Base-by-base conservation (phyloP, 352 stramenopile species). In the Globisporangium paddicum region DNA sequence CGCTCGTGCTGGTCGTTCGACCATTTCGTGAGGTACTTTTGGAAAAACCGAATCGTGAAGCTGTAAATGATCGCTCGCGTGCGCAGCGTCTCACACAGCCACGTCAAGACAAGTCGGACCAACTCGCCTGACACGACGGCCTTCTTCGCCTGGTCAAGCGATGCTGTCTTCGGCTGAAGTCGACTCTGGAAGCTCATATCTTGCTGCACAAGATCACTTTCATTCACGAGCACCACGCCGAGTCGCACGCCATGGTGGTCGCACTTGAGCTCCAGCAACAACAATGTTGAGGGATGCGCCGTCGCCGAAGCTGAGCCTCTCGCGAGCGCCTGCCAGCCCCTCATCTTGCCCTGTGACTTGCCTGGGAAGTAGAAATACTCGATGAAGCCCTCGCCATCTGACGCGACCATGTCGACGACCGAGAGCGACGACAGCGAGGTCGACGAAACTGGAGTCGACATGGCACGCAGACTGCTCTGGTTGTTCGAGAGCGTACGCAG, bases 1-100 rank as follows among this genome's bases (percentile, higher is more conserved):
- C 42, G 54, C 9, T 76, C 60, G 40, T 68, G 59, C 40, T 79
- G 71, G 40, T 75, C 62, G 18, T 62, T 53, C 51, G 79, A 67
- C 83, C 83, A 93, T 48, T 84, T 71, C 23, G 82, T 68, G 38
- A 93, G 51, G 42, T 78, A 77, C 48, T 79, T 73, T 60, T 93
- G 80, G 55, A 93, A 88, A 55, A 88, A 89, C 19, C 79, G 75
- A 44, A 90, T 79, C 5, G 79, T 90, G 59, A 90, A 93, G 18
- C 79, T 72, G 37, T 93, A 87, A 37, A 93, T 86, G 23, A 90
- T 63, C 16, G 70, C 61, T 35, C 78, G 64, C 3, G 77, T 90
- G 60, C 88, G 69, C 28, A 90, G 49, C 25, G 79, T 68, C 5
- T 64, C 63, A 16, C 74, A 71, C 40, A 93, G 57, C 68, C 77